Percentiles rank a stretch among this genome's conserved stretches.
Conservation (phyloP, 2,329 filamentous ascomycete genomes). For the Lachnellula cervina region DNA sequence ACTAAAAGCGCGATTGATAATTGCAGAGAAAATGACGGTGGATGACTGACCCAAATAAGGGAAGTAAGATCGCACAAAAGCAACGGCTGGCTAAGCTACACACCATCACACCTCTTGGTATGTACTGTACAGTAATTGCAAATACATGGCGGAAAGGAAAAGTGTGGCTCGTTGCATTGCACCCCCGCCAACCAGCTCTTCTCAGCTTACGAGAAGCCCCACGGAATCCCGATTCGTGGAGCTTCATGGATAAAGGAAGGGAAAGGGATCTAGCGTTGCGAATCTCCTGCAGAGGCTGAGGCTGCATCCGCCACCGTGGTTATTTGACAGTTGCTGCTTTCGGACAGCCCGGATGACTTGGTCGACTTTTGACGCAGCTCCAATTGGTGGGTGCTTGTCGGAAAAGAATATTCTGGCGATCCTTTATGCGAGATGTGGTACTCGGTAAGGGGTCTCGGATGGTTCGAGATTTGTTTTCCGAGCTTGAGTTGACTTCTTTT, state of each 20-base stretch:
- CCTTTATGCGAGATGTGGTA: neutral
- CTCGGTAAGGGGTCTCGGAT: neutral
- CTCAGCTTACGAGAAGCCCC: neutral
- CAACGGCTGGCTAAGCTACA: neutral
- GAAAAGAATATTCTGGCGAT: neutral
- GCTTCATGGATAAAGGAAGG: neutral
- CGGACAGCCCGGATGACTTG: too few species aligned
- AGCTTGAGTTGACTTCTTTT: too few species aligned
- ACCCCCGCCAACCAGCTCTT: neutral
- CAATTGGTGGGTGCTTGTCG: neutral
- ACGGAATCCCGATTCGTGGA: neutral
- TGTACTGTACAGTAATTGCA: neutral
- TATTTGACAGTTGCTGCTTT: neutral
- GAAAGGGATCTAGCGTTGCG: neutral
- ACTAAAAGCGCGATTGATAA: neutral
- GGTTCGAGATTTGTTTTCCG: too few species aligned
- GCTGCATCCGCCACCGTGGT: neutral
- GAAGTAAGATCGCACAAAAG: neutral
- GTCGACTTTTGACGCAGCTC: neutral
- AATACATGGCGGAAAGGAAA: neutral
- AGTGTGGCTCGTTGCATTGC: neutral
- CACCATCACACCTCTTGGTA: neutral
- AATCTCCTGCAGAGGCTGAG: conserved; percentile 1
- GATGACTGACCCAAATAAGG: neutral
- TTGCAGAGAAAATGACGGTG: neutral